Base-by-base conservation (phyloP, 2,329 filamentous ascomycete genomes). In the Alternaria gansuensis region DNA sequence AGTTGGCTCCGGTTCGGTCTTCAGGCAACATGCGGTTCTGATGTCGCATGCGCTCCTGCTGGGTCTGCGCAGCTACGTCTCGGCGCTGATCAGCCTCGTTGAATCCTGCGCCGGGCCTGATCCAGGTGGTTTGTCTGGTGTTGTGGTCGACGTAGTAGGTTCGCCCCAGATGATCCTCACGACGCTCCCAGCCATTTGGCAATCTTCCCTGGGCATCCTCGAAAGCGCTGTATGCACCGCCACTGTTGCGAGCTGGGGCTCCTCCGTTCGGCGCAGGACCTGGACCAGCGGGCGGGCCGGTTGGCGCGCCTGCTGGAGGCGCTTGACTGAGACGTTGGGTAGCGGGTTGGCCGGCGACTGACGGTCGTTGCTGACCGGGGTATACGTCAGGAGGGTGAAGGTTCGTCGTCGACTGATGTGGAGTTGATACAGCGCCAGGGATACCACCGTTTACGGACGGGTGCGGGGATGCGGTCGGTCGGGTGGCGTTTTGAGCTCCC, bases 141-240 rank as follows among this genome's bases (percentile, higher is more conserved):
- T 98, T 98, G 77, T 98, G 95, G 74, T 99, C 95, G 51, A 99
- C 95, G 76, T 98, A 99, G 76, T 99, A 99, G 23, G 94, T 98
- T 71, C 95, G 87, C 51, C 95, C 94, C 41, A 98, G 80, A 69
- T 97, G 95, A 76, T 99, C 95, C 78, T 98, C 94, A 56, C 95
- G 88, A 55, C 95, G 88, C 80, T 99, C 95, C 94, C 95, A 99
- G 33, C 95, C 95, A 50, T 91, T 88, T 33, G 95, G 95, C 54
- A 99, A 80, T 68, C 94, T 89, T 57, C 95, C 95, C 74, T 97
- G 93, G n/a, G 89, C 88, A 79, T 99, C 95, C 80, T 98, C 94
- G 67, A 99, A 99, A 0, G 94, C 93, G 72, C 93, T 97, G 74
- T 96, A 87, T 52, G 79, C 79, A 24, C 63, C 64, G 4, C 56